Evolutionary conservation across 1,139 yeast genomes (phyloP), one percentile per base, ranked within the genome.

Genomic region (Diutina mesorugosa): DNA sequence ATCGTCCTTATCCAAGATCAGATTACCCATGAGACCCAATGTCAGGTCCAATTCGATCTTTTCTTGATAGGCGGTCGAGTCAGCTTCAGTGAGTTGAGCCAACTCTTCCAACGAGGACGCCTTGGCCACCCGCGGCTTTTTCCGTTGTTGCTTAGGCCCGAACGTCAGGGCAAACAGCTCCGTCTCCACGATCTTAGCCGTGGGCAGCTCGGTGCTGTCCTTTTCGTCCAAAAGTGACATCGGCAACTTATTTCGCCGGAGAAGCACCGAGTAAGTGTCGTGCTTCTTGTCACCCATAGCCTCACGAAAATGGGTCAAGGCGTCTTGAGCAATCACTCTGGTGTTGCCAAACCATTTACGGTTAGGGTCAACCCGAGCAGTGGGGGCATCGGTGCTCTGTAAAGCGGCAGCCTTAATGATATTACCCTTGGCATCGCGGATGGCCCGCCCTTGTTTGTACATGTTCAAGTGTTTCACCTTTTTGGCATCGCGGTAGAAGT

Each of bases 301-400:
- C 64, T 90, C 95, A 69, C 99, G 80, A 73, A 93, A 93, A 72
- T 93, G 98, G 51, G 87, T 77, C 66, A 93, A 76, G 1, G 99
- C 97, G 74, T 95, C 97, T 69, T 93, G 99, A 2, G 97, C 93
- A 66, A 93, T 93, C 53, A 93, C 99, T 66, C 99, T 82, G 32
- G 99, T 90, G 71, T 90, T 93, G 56, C 97, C 97, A 68, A 93
- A 95, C 99, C 99, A 93, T 66, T 93, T 83, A 68, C 96, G 82
- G 69, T 93, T 91, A 5, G 99, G 99, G 67, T 90, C 97, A 54
- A 93, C 95, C 62, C 99, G 79, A 1, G 98, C 99, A 61, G 78
- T 83, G 21, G 98, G 98, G 45, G 89, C 79, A 61, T 90, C 95
- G 3, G 90, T 84, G 62, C 89, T 85, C 69, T 93, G 99, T 60